phyloP scores from a whole-genome alignment of 805 yeast species.

The Kodamaea leandrae region DNA sequence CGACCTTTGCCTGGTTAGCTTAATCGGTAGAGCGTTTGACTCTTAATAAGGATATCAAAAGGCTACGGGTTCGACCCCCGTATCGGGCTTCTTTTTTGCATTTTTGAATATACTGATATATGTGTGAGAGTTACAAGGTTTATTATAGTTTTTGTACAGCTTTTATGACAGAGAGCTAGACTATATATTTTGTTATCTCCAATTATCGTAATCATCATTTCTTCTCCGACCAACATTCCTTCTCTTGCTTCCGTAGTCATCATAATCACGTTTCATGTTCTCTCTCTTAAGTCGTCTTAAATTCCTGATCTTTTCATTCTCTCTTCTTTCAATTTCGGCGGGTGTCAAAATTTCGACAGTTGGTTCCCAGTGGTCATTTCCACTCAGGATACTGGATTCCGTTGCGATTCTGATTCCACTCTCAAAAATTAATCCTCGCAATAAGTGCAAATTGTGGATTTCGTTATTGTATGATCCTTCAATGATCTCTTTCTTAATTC shows the following conservation, averaged over 20 bases:
- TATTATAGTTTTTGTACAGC: neutral
- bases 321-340: conserved; percentile 92
- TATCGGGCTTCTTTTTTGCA: conserved; percentile 1
- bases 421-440: conserved; percentile 43
- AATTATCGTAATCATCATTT: conserved; percentile 42
- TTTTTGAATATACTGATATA: neutral
- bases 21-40: conserved; percentile 4
- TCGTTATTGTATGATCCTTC: conserved; percentile 52
- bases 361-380: conserved; percentile 87
- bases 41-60: conserved; percentile 2
- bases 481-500: conserved; percentile 76
- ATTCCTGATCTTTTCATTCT: conserved; percentile 90
- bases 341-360: conserved; percentile 80
- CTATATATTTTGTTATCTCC: conserved; percentile 1
- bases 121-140: neutral
- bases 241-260: conserved; percentile 29
- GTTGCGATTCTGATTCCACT: conserved; percentile 42
- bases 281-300: conserved; percentile 91
- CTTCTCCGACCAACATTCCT: conserved; percentile 46
- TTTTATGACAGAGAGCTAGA: too few relatives aligned
- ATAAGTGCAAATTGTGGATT: conserved; percentile 41
- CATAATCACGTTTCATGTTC: conserved; percentile 63
- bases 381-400: conserved; percentile 66
- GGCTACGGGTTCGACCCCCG: conserved; percentile 5
- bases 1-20: conserved; percentile 44